phyloP scores from a whole-genome alignment of 805 yeast genomes.

The Wickerhamiella australiensis region DNA sequence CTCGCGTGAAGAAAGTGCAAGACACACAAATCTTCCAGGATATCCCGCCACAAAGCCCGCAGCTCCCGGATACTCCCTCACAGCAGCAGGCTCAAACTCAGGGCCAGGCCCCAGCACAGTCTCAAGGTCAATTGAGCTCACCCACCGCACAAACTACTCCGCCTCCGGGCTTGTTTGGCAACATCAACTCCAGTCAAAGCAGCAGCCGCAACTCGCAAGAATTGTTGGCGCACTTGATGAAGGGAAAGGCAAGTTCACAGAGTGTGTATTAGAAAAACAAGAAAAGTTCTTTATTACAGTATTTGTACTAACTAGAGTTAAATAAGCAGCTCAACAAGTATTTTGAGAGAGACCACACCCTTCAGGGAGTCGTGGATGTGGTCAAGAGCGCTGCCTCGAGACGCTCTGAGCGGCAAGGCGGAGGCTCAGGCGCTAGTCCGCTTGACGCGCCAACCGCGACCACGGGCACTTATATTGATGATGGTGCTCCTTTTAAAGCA shows the following conservation, averaged over 20 bases:
- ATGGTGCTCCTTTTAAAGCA: constrained; percentile 18
- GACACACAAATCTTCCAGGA: not conserved
- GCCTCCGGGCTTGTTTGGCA: constrained; percentile 54
- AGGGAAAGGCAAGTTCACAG: constrained; percentile 35
- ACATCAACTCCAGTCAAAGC: constrained; percentile 8
- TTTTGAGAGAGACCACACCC: constrained; percentile 3
- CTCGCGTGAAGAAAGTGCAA: not conserved
- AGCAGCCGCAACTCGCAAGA: constrained; percentile 50
- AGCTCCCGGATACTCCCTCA: constrained; percentile 28
- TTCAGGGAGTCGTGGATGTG: not conserved
- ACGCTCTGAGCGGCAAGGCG: too few relatives aligned
- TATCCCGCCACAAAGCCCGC: constrained; percentile 18
- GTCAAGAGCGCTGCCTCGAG: not conserved
- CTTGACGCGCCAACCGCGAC: too few relatives aligned
- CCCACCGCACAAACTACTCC: constrained; percentile 29
- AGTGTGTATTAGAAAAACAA: constrained; percentile 22
- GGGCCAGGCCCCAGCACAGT: constrained; percentile 17
- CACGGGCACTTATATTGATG: constrained; percentile 13
- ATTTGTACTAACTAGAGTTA: constrained; percentile 8
- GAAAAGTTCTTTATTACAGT: constrained; percentile 4
- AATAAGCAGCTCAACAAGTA: constrained; percentile 11
- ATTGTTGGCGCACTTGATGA: constrained; percentile 70
- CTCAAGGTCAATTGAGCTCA: constrained; percentile 27
- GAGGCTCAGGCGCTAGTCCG: too few relatives aligned
- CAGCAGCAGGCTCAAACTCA: constrained; percentile 22